Evolutionary conservation across 805 yeast species (phyloP), one percentile per base, ranked within the genome.

Genomic region (Monosporozyma aquatica): DNA sequence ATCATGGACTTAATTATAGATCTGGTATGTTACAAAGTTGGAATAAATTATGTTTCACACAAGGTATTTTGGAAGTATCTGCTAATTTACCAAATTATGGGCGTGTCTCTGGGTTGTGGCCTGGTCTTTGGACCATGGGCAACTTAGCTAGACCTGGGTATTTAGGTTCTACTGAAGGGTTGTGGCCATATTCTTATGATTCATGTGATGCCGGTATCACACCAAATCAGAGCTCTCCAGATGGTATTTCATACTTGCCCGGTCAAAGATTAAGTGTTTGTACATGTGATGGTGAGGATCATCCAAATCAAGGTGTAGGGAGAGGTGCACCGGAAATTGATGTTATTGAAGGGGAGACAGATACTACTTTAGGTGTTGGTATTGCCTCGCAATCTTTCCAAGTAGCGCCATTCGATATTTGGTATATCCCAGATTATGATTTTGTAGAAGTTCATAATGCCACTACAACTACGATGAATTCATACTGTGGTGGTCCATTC

Each of bases 261-360:
- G 97, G 97, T 23, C 96, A 89, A 64, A 74, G 74, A 50, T 69
- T 89, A 49, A 77, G 71, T 58, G 61, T 71, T 11, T 89, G 97
- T 65, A 80, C 90, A 0, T 89, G 97, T 67, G 66, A 70, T 21
- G 87, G 81, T 23, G 86, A 78, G 52, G 87, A 81, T 40, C 97
- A 89, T 61, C 97, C 97, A 37, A 89, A 81, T 60, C 74, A 67
- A 18, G 97, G 97, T 38, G 63, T 66, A 1, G 97, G 97, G 10
- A 77, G 97, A 62, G 96, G 96, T 41, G 95, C 95, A 0, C 96
- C 96, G 6, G 97, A 87, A 70, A 86, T 90, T 52, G 97, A 90
- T 76, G 78, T 80, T 35, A 61, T 90, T 40, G 97, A 90, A 74
- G 96, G 82, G 48, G 87, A 86, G 51, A 75, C 78, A 20, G 79